Base-by-base conservation (phyloP, 257 asterid genomes). In the Solanum chmielewskii region DNA sequence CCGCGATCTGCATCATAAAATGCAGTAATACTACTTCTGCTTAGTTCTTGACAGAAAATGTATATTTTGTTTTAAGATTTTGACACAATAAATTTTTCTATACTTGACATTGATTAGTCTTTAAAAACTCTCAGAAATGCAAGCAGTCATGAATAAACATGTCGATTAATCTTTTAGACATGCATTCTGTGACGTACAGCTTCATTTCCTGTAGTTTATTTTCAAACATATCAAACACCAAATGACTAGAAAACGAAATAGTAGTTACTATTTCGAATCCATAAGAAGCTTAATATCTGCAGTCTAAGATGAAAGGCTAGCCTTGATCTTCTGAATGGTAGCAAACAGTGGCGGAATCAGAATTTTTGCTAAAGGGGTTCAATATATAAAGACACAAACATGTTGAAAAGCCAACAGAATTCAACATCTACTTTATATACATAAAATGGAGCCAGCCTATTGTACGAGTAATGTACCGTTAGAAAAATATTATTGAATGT, bases 11-110 rank as follows among this genome's bases (percentile, higher is more conserved):
- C 80, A 35, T 73, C 80, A 35, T 20, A 37, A 0, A 85, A 88
- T 89, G 87, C 92, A 59, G 90, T 70, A 52, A 73, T 88, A 47
- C 12, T 59, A 59, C 68, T 21, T 59, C 68, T 21, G 68, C 4
- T 59, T 20, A 59, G 25, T 59, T 4, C 12, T 21, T 21, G 68
- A 59, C 27, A 59, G 69, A 60, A 3, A 4, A 6, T 52, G 88
- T 86, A 20, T 90, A 78, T 88, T 89, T 87, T 84, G 89, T 90
- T 37, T 11, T 37, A 11, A 74, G 4, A 20, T 18, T 71, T 15
- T 35, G 8, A n/a, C 70, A 11, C 73, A 25, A 66, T 21, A 39
- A 35, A 33, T 71, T 15, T 15, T 18, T 31, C 78, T 71, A 33
- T 71, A 14, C 75, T 9, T 33, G 25, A 11, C 45, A 33, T 71